Evolutionary conservation across 78 protist species (phyloP).

Genomic region (Chrysochromulina parva): DNA sequence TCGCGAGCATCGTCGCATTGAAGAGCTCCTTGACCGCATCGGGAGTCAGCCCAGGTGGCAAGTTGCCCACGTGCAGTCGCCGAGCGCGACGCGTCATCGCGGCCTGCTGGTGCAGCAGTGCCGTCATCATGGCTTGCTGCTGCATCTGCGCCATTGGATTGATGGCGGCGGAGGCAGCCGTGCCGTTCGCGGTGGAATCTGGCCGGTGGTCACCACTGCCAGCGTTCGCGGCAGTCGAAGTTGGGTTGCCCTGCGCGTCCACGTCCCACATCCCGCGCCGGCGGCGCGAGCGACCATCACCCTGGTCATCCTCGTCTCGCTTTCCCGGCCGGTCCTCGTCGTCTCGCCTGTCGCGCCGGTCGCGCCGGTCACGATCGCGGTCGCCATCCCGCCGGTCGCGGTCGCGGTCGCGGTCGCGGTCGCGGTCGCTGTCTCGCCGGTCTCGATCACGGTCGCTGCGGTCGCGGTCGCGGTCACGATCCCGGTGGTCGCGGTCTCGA

Average conservation of each 20-base stretch:
- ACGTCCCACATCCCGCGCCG: conserved; percentile 2
- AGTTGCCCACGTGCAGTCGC: conserved; percentile 8
- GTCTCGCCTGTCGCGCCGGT: too few species aligned
- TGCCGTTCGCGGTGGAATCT: too few species aligned
- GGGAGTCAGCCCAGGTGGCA: conserved; percentile 3
- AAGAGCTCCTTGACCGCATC: conserved; percentile 7
- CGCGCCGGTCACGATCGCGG: too few species aligned
- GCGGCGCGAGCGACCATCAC: neutral
- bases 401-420: too few species aligned
- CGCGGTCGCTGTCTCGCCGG: too few species aligned
- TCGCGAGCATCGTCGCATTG: neutral
- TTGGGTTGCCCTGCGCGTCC: neutral
- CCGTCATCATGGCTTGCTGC: neutral
- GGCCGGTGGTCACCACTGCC: too few species aligned
- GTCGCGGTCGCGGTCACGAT: too few species aligned
- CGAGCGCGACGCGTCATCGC: neutral
- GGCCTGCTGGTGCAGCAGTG: neutral
- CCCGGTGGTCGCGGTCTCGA: too few species aligned
- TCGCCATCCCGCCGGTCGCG: too few species aligned
- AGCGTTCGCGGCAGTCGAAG: neutral
- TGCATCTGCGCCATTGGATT: neutral
- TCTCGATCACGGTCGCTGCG: too few species aligned
- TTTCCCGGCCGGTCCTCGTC: too few species aligned
- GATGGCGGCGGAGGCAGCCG: too few species aligned
- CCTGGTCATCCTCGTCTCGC: neutral